Evolutionary conservation across 371 early-diverging fungal genomes (phyloP).

Genomic region (Smittium culicis): DNA sequence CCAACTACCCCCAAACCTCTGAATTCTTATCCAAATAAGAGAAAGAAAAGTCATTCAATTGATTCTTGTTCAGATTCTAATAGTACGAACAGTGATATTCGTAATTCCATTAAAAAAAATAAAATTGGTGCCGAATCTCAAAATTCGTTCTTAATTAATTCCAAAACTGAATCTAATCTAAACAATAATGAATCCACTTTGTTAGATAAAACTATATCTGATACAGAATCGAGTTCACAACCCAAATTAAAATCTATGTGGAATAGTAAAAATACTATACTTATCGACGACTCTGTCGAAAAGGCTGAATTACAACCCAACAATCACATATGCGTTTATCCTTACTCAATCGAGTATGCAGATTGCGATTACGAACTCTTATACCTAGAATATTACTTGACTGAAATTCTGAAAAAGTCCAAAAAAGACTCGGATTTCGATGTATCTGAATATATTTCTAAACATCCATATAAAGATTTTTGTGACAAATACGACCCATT

Average conservation of each 20-base stretch:
- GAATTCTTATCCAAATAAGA: too few species aligned
- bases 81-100: too few species aligned
- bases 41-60: too few species aligned
- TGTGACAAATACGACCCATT: neutral
- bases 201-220: too few species aligned
- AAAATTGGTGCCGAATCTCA: too few species aligned
- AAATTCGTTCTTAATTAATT: too few species aligned
- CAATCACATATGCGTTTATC: slow-evolving; percentile 38
- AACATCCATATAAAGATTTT: neutral
- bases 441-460: neutral
- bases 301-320: slow-evolving; percentile 48
- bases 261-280: slow-evolving; percentile 46
- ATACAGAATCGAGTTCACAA: neutral
- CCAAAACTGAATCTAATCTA: too few species aligned
- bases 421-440: neutral
- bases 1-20: too few species aligned
- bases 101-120: too few species aligned
- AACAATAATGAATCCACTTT: too few species aligned
- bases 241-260: slow-evolving; percentile 23
- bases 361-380: neutral
- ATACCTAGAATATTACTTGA: neutral
- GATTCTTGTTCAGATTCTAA: too few species aligned
- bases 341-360: neutral
- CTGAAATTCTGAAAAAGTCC: neutral
- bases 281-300: slow-evolving; percentile 50